Evolutionary conservation across 805 yeast genomes (phyloP), one percentile per base, ranked within the genome.

Genomic region (Schwanniomyces vanrijiae): DNA sequence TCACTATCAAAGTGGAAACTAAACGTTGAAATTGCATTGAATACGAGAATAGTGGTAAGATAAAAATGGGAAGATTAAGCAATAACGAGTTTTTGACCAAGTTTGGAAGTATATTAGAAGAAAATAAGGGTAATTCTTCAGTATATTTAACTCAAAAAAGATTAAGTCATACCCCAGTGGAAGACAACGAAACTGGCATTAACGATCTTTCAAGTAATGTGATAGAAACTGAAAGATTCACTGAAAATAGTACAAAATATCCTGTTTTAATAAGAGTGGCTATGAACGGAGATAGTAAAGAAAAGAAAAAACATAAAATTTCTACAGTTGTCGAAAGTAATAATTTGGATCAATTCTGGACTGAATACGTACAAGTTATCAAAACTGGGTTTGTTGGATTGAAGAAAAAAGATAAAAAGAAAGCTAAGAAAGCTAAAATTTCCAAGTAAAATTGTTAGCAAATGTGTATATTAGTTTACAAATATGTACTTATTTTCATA

Each of bases 341-440:
- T 1, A 67, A 78, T 3, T 70, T 91, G 53, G 88, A 84, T 52
- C 63, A 71, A 49, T 91, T 91, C 63, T 91, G 97, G 97, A 63
- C 65, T 37, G 83, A 82, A 21, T 91, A 90, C 66, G 68, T 88
- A 1, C 82, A 81, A 37, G 79, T 79, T 0, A 73, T 90, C 46
- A 90, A 88, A 61, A 61, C 73, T 19, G 91, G 94, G 4, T 81
- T 88, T 64, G 70, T 71, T 3, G 96, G 96, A 1, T 75, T 91
- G 64, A 79, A 82, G 61, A 88, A 86, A 78, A 90, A 88, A 71
- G 89, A 87, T 49, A 89, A 88, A 75, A 83, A 83, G 68, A 84
- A 82, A 75, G 79, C 77, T 70, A 83, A 81, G 71, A 75, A 77
- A 61, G 76, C 40, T 53, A 73, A 64, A 62, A 65, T 67, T 26